phyloP scores from a whole-genome alignment of 176 grass and related monocot species.

The Bothriochloa decipiens region DNA sequence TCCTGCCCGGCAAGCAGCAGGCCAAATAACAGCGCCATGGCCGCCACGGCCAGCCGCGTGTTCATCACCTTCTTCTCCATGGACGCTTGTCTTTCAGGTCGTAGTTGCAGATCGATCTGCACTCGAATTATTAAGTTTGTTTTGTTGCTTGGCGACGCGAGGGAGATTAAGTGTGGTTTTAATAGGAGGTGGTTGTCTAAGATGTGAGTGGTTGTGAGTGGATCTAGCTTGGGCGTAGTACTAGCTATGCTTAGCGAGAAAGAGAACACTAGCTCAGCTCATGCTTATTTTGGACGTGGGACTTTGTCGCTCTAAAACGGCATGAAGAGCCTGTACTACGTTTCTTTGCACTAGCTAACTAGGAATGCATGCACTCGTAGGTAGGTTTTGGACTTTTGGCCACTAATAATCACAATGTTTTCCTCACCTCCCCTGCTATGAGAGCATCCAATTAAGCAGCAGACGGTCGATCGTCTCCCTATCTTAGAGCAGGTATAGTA shows the following conservation, averaged over 20 bases:
- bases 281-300: not conserved
- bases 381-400: too few relatives aligned
- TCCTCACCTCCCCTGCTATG: too few relatives aligned
- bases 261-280: not conserved
- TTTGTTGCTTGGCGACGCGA: not conserved
- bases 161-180: not conserved
- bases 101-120: not conserved
- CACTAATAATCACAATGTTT: too few relatives aligned
- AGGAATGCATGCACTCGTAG: too few relatives aligned
- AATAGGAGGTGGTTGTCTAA: not conserved
- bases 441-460: too few relatives aligned
- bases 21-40: not conserved
- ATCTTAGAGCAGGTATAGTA: too few relatives aligned
- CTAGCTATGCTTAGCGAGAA: not conserved
- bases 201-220: not conserved
- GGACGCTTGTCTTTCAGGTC: not conserved
- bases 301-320: not conserved
- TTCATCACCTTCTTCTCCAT: constrained; percentile 21
- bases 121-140: not conserved
- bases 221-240: not conserved
- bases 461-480: too few relatives aligned
- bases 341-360: too few relatives aligned
- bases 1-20: not conserved
- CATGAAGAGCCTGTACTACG: too few relatives aligned
- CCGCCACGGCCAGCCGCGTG: not conserved